phyloP scores from a whole-genome alignment of 257 asterid genomes.

The Rubia yunnanensis region DNA sequence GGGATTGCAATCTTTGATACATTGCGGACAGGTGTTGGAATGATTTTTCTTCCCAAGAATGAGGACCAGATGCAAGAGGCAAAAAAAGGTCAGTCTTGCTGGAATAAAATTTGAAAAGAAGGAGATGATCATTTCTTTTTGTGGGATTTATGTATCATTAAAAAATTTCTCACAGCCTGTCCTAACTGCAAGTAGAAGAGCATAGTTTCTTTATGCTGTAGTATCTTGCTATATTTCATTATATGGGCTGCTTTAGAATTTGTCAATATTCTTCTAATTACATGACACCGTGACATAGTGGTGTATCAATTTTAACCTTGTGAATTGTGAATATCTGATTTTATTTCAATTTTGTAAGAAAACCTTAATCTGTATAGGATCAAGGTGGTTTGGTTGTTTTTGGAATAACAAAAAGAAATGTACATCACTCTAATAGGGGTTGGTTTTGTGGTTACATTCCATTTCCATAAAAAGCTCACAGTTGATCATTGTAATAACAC shows the following conservation, averaged over 20 bases:
- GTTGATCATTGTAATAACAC: neutral
- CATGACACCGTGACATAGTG: neutral
- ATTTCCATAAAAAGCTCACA: no score
- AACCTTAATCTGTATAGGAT: neutral
- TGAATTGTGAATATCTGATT: neutral
- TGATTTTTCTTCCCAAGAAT: slow-evolving; percentile 88
- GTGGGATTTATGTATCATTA: neutral
- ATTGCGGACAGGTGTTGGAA: slow-evolving; percentile 88
- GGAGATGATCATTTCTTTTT: neutral
- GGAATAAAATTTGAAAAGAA: neutral
- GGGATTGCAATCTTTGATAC: slow-evolving; percentile 64
- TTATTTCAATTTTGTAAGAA: neutral
- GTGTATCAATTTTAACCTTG: neutral
- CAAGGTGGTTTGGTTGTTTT: neutral
- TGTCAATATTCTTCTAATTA: neutral
- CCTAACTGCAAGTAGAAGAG: neutral
- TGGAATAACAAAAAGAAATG: neutral
- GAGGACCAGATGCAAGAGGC: slow-evolving; percentile 59
- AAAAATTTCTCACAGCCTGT: neutral
- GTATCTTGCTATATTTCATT: neutral
- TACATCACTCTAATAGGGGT: neutral
- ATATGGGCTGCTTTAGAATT: neutral
- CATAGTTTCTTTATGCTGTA: neutral
- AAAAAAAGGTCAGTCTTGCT: slow-evolving; percentile 46
- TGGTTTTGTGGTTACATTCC: neutral